Evolutionary conservation across 1,139 yeast species (phyloP).

Genomic region (Geotrichum reessii): DNA sequence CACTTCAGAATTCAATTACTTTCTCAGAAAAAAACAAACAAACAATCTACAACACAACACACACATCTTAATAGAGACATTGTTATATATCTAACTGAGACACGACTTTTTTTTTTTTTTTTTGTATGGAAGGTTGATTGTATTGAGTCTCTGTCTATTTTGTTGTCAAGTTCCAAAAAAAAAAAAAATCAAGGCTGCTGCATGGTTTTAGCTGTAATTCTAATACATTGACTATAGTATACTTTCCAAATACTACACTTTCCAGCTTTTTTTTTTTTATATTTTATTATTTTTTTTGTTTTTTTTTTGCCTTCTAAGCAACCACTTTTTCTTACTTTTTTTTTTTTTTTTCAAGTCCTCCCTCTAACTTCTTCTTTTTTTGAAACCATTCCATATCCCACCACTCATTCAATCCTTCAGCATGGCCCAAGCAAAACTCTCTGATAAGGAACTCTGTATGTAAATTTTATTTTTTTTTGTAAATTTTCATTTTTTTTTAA

Average conservation of each 20-base stretch:
- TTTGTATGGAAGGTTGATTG: too few species aligned
- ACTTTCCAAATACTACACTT: neutral
- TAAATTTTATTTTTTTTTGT: neutral
- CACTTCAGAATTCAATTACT: too few species aligned
- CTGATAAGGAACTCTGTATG: conserved; percentile 27
- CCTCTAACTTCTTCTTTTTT: conserved; percentile 6
- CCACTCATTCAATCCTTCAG: conserved; percentile 3
- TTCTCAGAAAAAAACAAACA: too few species aligned
- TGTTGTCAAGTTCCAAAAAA: too few species aligned
- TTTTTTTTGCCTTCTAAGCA: too few species aligned
- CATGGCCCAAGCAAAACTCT: conserved; percentile 27
- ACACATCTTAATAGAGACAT: too few species aligned
- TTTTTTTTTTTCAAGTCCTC: neutral
- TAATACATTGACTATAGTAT: neutral
- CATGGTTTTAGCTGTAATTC: neutral
- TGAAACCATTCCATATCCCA: neutral
- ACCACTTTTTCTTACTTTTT: neutral
- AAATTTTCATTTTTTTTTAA: neutral
- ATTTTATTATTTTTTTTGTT: neutral
- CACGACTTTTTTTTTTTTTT: too few species aligned
- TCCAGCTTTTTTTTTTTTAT: neutral
- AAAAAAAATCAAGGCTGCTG: neutral
- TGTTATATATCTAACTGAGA: too few species aligned
- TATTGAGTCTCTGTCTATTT: too few species aligned
- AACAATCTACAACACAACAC: too few species aligned